These are phyloP conservation scores for Aspergillus sclerotioniger DNA, from an alignment of 495 filamentous ascomycete species.

Conservation along the genomic window DNA sequence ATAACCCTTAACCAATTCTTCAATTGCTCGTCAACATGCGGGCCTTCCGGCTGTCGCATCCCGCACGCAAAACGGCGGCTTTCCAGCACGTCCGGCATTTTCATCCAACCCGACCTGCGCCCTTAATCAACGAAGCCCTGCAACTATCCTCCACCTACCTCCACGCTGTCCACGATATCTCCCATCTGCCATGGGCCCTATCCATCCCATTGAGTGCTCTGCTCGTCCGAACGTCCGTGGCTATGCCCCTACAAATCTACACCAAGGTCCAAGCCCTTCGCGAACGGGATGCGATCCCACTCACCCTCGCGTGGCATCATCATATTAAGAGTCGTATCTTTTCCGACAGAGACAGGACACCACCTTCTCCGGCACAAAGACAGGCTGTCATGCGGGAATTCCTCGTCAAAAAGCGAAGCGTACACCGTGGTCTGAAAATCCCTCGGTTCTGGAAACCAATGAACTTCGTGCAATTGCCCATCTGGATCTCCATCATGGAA, in stretches of 20 bases:
- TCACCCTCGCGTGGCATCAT: slow-evolving; percentile 50
- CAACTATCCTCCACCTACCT: slow-evolving; percentile 55
- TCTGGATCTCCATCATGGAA: slow-evolving; percentile 70
- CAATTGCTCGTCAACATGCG: slow-evolving; percentile 11
- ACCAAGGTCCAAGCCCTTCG: slow-evolving; percentile 36
- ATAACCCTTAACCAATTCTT: neutral
- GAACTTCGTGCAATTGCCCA: slow-evolving; percentile 54
- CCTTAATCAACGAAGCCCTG: slow-evolving; percentile 47
- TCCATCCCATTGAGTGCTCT: slow-evolving; percentile 70
- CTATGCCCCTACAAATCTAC: slow-evolving; percentile 60
- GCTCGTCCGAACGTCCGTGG: slow-evolving; percentile 55
- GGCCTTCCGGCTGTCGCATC: slow-evolving; percentile 13
- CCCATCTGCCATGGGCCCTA: slow-evolving; percentile 65
- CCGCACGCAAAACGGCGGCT: neutral
- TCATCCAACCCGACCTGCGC: slow-evolving; percentile 41
- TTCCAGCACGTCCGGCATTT: slow-evolving; percentile 39
- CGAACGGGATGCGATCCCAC: slow-evolving; percentile 47
- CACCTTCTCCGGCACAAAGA: neutral
- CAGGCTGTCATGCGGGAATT: neutral
- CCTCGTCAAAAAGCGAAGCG: slow-evolving; percentile 26
- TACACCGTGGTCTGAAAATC: slow-evolving; percentile 48
- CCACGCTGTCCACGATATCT: slow-evolving; percentile 57
- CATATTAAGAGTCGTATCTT: slow-evolving; percentile 22
- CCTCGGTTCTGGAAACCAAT: slow-evolving; percentile 47
- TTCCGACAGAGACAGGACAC: slow-evolving; percentile 10